These are phyloP conservation scores for Phaseolus coccineus DNA, from an alignment of 331 rosid genomes.

Conservation along the genomic window DNA sequence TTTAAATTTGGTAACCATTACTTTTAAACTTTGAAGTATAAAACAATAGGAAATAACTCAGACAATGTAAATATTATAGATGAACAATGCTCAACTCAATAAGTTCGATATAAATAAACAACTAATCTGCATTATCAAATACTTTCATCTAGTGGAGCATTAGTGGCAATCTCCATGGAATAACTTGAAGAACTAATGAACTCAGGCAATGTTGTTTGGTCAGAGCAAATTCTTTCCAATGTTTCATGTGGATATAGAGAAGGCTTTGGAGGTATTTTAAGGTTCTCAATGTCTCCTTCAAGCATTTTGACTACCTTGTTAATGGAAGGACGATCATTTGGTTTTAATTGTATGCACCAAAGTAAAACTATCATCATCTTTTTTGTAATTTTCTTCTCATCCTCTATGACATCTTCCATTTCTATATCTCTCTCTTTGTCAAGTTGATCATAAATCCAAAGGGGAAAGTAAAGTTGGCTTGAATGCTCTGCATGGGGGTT, in stretches of 20 bases:
- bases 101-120: neutral
- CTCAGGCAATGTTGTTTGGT: neutral
- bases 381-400: slow-evolving; percentile 29
- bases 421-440: slow-evolving; percentile 2
- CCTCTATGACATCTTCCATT: slow-evolving; percentile 3
- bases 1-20: neutral
- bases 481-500: slow-evolving; percentile 17
- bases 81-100: neutral
- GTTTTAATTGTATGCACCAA: neutral
- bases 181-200: neutral
- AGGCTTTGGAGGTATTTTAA: neutral
- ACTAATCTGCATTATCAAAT: neutral
- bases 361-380: slow-evolving; percentile 36
- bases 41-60: neutral
- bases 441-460: slow-evolving; percentile 46
- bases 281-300: neutral
- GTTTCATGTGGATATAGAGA: neutral
- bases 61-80: neutral
- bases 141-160: neutral
- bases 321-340: neutral
- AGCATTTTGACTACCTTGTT: neutral
- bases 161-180: neutral
- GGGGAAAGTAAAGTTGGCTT: slow-evolving; percentile 43
- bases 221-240: neutral
- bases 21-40: neutral